A percentile compares a stretch with the other conserved stretches of the same genome.
Evolutionary conservation across 2,329 filamentous ascomycete species (phyloP).

Genomic region (Zopfia rhizophila): DNA sequence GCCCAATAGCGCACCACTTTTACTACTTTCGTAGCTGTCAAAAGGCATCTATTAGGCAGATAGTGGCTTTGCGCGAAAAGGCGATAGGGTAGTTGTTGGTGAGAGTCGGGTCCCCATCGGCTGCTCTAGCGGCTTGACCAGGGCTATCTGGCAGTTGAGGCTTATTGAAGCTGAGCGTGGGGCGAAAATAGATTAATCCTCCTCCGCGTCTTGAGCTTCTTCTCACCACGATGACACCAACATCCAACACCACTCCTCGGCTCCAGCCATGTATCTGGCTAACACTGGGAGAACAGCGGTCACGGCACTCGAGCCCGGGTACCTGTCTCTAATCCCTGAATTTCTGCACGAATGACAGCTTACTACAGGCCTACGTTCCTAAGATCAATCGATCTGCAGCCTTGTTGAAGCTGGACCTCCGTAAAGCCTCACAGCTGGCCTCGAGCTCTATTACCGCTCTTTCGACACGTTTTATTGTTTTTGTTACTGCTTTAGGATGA

Average conservation of each 20-base stretch:
- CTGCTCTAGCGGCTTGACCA: conserved; percentile 19
- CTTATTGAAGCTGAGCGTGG: conserved; percentile 20
- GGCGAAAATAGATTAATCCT: conserved; percentile 25
- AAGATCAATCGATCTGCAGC: conserved; percentile 3
- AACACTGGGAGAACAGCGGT: neutral
- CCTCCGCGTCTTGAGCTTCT: conserved; percentile 29
- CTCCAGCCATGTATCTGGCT: conserved; percentile 11
- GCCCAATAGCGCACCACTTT: no score
- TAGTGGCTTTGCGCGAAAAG: conserved; percentile 15
- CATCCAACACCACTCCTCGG: conserved; percentile 21
- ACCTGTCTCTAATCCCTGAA: conserved; percentile 7
- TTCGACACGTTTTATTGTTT: conserved; percentile 1
- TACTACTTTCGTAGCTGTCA: no score
- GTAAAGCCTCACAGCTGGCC: neutral
- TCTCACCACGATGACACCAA: conserved; percentile 23
- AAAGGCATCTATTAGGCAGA: conserved; percentile 23
- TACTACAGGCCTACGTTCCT: neutral
- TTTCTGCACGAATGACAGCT: conserved; percentile 9
- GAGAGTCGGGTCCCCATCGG: conserved; percentile 42
- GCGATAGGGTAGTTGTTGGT: conserved; percentile 30
- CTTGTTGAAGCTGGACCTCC: conserved; percentile 1
- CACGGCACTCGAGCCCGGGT: conserved; percentile 1
- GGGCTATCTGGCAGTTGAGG: conserved; percentile 12
- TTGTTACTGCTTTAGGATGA: neutral
- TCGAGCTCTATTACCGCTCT: neutral